Conservation (phyloP, 805 yeast species). For the Candida oleophila region DNA sequence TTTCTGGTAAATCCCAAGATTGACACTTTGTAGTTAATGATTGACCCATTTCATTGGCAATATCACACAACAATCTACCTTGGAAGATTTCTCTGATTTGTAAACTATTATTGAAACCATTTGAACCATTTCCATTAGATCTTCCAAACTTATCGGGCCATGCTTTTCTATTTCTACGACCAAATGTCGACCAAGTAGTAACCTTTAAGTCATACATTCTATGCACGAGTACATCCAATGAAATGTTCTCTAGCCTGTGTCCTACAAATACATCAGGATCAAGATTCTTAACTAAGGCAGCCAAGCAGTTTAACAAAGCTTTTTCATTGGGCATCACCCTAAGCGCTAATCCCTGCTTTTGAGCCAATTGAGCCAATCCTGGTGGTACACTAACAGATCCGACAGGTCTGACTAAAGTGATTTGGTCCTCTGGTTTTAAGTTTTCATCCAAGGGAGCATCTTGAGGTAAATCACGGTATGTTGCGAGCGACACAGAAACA, state of each 20-base stretch:
- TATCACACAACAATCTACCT: conserved; percentile 88
- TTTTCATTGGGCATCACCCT: conserved; percentile 71
- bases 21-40: conserved; percentile 89
- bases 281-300: conserved; percentile 63
- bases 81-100: conserved; percentile 69
- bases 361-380: conserved; percentile 64
- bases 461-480: conserved; percentile 66
- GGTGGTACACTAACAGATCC: conserved; percentile 68
- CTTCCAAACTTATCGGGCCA: conserved; percentile 78
- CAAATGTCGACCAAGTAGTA: conserved; percentile 77
- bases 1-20: conserved; percentile 90
- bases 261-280: conserved; percentile 95
- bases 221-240: conserved; percentile 76
- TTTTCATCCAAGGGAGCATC: conserved; percentile 72
- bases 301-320: conserved; percentile 68
- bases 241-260: conserved; percentile 76
- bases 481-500: conserved; percentile 75
- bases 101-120: conserved; percentile 45
- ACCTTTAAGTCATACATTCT: conserved; percentile 74
- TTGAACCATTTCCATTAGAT: conserved; percentile 42
- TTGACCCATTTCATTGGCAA: conserved; percentile 92
- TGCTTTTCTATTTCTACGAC: conserved; percentile 71
- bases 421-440: conserved; percentile 55
- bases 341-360: conserved; percentile 49
- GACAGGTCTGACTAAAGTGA: conserved; percentile 80